Percentiles rank a stretch among this genome's conserved stretches.
phyloP scores from a whole-genome alignment of 176 grass and related monocot species.

The Pharus latifolius region DNA sequence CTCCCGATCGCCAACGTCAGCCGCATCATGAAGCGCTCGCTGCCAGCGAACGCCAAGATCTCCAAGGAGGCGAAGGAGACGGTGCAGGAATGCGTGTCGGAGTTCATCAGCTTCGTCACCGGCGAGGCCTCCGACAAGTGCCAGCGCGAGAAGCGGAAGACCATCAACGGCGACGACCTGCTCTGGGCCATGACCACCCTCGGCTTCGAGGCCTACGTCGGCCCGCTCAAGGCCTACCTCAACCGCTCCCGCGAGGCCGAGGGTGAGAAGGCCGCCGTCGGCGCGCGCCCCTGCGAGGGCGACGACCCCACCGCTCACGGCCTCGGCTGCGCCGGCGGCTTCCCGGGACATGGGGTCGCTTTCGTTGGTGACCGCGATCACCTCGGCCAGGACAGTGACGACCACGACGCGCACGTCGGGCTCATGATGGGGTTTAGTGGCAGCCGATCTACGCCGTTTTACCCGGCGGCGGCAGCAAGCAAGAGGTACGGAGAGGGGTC shows the following conservation, averaged over 20 bases:
- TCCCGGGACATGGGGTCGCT: too few relatives aligned
- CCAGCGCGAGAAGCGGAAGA: constrained; percentile 96
- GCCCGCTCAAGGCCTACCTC: constrained; percentile 63
- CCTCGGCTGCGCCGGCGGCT: too few relatives aligned
- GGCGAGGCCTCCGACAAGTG: constrained; percentile 97
- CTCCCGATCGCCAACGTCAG: constrained; percentile 92
- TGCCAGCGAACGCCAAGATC: constrained; percentile 89
- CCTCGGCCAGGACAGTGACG: not conserved
- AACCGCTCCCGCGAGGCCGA: constrained; percentile 66
- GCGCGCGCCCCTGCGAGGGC: not conserved
- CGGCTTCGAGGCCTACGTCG: constrained; percentile 76
- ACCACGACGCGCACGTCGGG: constrained; percentile 9
- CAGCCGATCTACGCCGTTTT: constrained; percentile 22
- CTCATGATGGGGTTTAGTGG: constrained; percentile 36
- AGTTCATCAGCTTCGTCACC: constrained; percentile 95
- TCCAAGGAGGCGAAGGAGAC: constrained; percentile 92
- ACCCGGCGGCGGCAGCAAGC: not conserved
- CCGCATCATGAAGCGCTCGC: constrained; percentile 85
- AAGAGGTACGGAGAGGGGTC: constrained; percentile 22
- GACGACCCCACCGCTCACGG: not conserved
- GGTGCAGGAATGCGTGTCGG: constrained; percentile 95
- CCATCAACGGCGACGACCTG: constrained; percentile 93
- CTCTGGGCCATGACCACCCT: constrained; percentile 92
- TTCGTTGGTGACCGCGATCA: too few relatives aligned
- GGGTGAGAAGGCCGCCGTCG: constrained; percentile 56